Percentiles rank a stretch among this genome's conserved stretches.
Evolutionary conservation across 495 filamentous ascomycete species (phyloP).

Genomic region (Pseudomonodictys pantanalensis): DNA sequence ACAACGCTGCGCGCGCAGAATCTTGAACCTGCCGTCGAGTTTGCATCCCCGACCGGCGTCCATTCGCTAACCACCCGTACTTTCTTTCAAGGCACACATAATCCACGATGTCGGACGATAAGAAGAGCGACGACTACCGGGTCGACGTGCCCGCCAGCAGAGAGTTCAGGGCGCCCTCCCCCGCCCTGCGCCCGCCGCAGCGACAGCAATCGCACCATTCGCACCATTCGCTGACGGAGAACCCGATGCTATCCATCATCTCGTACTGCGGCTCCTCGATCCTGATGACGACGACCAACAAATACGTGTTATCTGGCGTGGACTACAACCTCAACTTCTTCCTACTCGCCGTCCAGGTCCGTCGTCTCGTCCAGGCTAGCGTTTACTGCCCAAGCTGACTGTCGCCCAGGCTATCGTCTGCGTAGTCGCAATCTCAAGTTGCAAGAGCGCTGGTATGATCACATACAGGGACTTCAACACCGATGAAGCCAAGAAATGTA

Average conservation of each 20-base stretch:
- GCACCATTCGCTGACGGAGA: conserved; percentile 53
- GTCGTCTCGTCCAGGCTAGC: conserved; percentile 26
- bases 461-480: conserved; percentile 86
- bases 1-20: not conserved
- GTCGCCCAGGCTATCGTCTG: conserved; percentile 77
- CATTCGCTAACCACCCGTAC: not conserved
- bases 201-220: too few relatives aligned
- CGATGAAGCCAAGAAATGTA: conserved; percentile 91
- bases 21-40: conserved; percentile 20
- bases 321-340: conserved; percentile 98
- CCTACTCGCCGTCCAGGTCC: conserved; percentile 86
- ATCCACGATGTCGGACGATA: conserved; percentile 65
- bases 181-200: conserved; percentile 38
- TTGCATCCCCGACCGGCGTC: conserved; percentile 8
- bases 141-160: conserved; percentile 55
- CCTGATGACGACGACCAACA: conserved; percentile 98
- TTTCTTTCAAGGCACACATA: not conserved
- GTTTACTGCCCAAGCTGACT: conserved; percentile 12
- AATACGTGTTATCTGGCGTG: conserved; percentile 88
- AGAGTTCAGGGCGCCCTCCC: conserved; percentile 41
- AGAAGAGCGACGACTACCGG: conserved; percentile 65
- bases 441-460: conserved; percentile 80
- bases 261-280: conserved; percentile 94
- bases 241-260: conserved; percentile 74
- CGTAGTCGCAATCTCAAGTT: conserved; percentile 78